Base-by-base conservation (phyloP, 805 yeast species). In the Candida pseudoglaebosa region DNA sequence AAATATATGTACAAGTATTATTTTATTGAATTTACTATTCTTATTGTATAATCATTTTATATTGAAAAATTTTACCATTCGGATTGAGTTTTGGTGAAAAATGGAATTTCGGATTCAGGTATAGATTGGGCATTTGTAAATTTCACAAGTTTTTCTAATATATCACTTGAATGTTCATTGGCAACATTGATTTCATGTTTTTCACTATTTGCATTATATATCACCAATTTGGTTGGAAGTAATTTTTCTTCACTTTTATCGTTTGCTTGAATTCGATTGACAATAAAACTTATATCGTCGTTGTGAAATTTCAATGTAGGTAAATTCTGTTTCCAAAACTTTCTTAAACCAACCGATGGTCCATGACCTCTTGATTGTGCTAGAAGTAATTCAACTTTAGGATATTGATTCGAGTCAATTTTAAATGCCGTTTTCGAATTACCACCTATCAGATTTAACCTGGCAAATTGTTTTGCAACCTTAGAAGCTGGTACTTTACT, bases 231-330 rank as follows among this genome's bases (percentile, higher is more conserved):
- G 19, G 77, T 65, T 2, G 82, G 83, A 44, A 70, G 62, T 28
- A 62, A 58, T 12, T 53, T 51, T 36, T 64, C 61, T 34, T 75
- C 75, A 14, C 71, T 74, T 35, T 61, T 65, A 17, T 62, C 59
- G 3, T 42, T 54, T 43, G 59, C 64, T 32, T 68, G 64, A 32
- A 84, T 69, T 48, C 89, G 69, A 10, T 73, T 64, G 24, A 87
- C 82, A 17, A 72, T 69, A 40, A 87, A 78, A 17, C 77, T 73
- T 19, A 84, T 53, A 32, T 67, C 64, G n/a, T 91, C 90, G 59
- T 89, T 89, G 65, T 87, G 90, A 59, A 84, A 89, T 56, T 78
- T 81, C 45, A 89, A 70, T 5, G 89, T 78, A 18, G 93, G 95
- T 41, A 89, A 66, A 61, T 78, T 75, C 37, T 70, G 64, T 49